phyloP scores from a whole-genome alignment of 176 grass and related monocot genomes.

The Otatea glauca region DNA sequence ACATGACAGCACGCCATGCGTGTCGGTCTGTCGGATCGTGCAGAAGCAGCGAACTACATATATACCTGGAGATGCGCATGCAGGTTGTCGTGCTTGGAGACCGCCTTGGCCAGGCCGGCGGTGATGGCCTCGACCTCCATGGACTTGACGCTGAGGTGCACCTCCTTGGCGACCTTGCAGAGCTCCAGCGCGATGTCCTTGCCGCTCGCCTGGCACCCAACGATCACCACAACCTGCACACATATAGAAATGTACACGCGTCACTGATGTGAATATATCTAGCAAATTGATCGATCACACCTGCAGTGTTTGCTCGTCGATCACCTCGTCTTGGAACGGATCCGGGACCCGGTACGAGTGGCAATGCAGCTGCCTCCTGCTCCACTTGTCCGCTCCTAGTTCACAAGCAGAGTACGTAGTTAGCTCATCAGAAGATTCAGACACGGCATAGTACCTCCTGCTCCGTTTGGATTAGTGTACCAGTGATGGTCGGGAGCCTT shows the following conservation, averaged over 20 bases:
- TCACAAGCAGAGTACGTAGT: no score
- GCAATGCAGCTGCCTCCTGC: conserved; percentile 41
- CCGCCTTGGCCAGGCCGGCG: not conserved
- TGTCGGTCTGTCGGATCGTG: no score
- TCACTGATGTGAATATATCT: no score
- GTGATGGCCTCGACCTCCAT: not conserved
- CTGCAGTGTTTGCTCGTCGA: no score
- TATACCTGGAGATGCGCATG: conserved; percentile 31
- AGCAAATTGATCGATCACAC: no score
- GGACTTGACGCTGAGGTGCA: conserved; percentile 45
- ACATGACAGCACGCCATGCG: no score
- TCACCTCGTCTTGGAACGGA: conserved; percentile 15
- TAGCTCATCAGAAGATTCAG: no score
- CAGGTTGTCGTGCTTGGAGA: conserved; percentile 34
- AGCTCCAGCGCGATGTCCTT: conserved; percentile 51
- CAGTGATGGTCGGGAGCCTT: conserved; percentile 26
- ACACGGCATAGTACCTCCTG: no score
- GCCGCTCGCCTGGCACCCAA: conserved; percentile 43
- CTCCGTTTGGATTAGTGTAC: not conserved
- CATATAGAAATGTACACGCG: no score
- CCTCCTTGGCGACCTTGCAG: conserved; percentile 14
- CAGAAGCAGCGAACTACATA: no score
- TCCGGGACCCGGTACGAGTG: conserved; percentile 58
- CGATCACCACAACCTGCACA: conserved; percentile 28
- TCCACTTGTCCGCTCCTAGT: conserved; percentile 46